A percentile compares a stretch with the other conserved stretches of the same genome.
Conservation (phyloP, 2,329 filamentous ascomycete species). For the Arthrobotrys musiformis region DNA sequence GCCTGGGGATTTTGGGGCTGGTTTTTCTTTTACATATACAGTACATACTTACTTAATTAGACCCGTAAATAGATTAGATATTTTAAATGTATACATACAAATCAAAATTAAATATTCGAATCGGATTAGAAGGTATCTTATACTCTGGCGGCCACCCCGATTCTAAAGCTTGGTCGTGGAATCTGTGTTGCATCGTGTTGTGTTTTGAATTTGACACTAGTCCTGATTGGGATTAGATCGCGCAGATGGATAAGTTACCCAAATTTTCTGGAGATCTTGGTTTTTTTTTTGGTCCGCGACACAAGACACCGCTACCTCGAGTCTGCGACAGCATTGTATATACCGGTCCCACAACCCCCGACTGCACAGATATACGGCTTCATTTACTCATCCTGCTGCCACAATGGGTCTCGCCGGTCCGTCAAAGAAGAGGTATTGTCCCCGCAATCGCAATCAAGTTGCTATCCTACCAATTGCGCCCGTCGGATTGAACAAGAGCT, state of each 20-base stretch:
- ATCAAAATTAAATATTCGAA: no score
- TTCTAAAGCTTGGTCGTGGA: background rate
- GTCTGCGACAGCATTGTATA: background rate
- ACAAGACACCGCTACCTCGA: background rate
- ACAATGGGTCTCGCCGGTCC: constrained; percentile 55
- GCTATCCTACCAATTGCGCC: background rate
- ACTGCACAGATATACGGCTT: no score
- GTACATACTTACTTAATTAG: no score
- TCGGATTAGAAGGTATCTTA: no score
- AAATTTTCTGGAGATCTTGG: background rate
- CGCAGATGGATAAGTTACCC: background rate
- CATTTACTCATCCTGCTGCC: background rate
- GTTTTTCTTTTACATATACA: no score
- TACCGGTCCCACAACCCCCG: background rate
- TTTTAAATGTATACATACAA: no score
- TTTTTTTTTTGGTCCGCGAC: background rate
- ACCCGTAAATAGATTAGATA: no score
- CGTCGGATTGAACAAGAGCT: background rate
- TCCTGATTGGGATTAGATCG: background rate
- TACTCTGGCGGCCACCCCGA: no score
- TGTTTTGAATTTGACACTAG: background rate
- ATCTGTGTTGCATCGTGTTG: background rate
- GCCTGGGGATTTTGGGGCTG: no score
- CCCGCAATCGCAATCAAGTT: background rate
- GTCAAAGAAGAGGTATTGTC: constrained; percentile 51